These are phyloP conservation scores for Plectosphaerella cucumerina DNA, from an alignment of 2,329 filamentous ascomycete species.

Conservation along the genomic window DNA sequence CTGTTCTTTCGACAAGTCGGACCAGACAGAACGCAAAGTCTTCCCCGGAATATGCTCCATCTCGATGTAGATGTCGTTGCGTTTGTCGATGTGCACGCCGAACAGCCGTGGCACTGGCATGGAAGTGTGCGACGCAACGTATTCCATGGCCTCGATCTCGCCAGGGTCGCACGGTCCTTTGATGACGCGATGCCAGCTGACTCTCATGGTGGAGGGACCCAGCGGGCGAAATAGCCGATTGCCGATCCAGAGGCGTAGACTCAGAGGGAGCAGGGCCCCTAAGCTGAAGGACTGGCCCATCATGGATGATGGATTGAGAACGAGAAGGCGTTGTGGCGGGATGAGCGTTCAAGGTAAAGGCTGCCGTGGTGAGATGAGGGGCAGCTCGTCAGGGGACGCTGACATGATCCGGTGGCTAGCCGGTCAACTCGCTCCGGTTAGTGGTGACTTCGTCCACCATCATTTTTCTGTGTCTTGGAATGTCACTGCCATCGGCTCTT, in stretches of 20 bases:
- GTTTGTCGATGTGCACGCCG: slow-evolving; percentile 13
- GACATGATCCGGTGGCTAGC: too few species aligned
- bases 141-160: slow-evolving; percentile 25
- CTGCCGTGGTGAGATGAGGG: too few species aligned
- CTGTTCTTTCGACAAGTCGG: slow-evolving; percentile 14
- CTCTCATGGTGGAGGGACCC: slow-evolving; percentile 11
- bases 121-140: slow-evolving; percentile 19
- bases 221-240: slow-evolving; percentile 16
- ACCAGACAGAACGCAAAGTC: slow-evolving; percentile 14
- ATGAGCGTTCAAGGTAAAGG: too few species aligned
- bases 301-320: neutral
- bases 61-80: slow-evolving; percentile 18
- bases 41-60: slow-evolving; percentile 19
- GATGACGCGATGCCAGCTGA: slow-evolving; percentile 23
- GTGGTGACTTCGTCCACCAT: too few species aligned
- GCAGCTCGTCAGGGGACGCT: too few species aligned
- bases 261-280: slow-evolving; percentile 16
- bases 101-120: slow-evolving; percentile 22
- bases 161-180: slow-evolving; percentile 22
- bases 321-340: too few species aligned
- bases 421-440: too few species aligned
- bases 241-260: slow-evolving; percentile 21
- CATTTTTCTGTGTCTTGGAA: too few species aligned
- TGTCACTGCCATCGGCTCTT: too few species aligned
- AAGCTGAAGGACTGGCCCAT: slow-evolving; percentile 20